Evolutionary conservation across 441 rosid species (phyloP).

Genomic region (Iberis amara): DNA sequence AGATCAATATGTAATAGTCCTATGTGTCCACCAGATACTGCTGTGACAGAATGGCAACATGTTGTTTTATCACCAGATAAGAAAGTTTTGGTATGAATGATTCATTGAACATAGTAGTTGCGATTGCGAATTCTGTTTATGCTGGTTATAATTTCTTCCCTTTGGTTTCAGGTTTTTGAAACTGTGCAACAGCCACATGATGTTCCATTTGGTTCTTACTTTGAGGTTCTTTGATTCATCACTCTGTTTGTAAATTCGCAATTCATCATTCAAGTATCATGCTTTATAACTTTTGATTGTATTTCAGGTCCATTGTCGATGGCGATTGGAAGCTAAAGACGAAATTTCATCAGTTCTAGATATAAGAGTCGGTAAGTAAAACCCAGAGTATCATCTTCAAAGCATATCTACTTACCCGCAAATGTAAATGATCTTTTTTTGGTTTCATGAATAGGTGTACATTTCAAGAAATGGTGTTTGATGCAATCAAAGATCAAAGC

Average conservation of each 20-base stretch:
- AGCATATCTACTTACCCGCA: neutral
- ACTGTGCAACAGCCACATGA: constrained; percentile 95
- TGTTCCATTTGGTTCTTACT: constrained; percentile 94
- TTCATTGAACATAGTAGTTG: constrained; percentile 6
- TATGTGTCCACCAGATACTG: constrained; percentile 98
- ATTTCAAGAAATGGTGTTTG: constrained; percentile 97
- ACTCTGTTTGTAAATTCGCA: neutral
- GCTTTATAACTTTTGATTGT: constrained; percentile 20
- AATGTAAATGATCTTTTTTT: constrained; percentile 2
- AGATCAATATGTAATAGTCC: constrained; percentile 89
- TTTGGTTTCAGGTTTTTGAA: constrained; percentile 72
- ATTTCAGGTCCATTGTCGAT: constrained; percentile 77
- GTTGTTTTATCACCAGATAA: constrained; percentile 69
- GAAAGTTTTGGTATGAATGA: constrained; percentile 51
- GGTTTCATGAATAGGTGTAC: constrained; percentile 59
- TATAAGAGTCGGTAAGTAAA: constrained; percentile 84
- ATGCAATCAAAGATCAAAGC: constrained; percentile 96
- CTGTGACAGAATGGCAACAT: constrained; percentile 95
- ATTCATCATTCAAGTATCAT: neutral
- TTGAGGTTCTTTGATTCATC: constrained; percentile 49
- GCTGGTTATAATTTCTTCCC: constrained; percentile 9
- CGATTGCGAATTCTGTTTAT: neutral
- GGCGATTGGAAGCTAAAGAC: constrained; percentile 63
- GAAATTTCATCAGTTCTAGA: constrained; percentile 55
- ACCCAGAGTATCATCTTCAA: neutral